Evolutionary conservation across 2,329 filamentous ascomycete species (phyloP), one percentile per base, ranked within the genome.

Genomic region (Ophiostoma quercus): DNA sequence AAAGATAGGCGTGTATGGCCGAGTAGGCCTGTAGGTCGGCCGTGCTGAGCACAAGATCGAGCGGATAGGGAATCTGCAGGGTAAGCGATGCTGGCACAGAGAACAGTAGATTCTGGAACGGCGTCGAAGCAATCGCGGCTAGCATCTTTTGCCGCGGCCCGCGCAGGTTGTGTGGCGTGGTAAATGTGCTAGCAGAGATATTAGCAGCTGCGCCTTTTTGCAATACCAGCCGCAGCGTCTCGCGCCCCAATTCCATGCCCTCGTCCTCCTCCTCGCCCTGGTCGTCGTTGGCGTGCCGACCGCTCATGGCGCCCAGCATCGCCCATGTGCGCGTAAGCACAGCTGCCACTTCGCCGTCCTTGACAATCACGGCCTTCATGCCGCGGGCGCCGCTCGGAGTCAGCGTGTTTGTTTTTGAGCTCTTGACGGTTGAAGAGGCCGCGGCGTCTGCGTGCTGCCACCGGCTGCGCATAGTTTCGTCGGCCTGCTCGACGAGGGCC

Each of bases 11-110:
- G 77, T 96, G 93, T 72, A 97, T 89, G n/a, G 85, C 84, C 0
- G 92, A 91, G 78, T 98, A 99, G 0, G 87, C 86, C 67, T 90
- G 85, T 12, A 96, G 80, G 75, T 98, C 94, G 0, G 88, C 83
- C 3, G 86, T 82, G 12, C 91, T 88, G 37, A 98, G 86, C 75
- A 98, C 96, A 39, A 99, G 85, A 76, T 98, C 94, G 5, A 98
- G 80, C 0, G 95, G 94, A 1, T 91, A 89, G 2, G 86, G 86
- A 9, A 96, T 87, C 54, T 89, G 87, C 73, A 97, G 83, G 0
- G 85, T 87, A 57, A 99, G 83, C 2, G 83, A 81, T 5, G 89
- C 90, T 0, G 93, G 88, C 0, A 89, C 87, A 1, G 92, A 93
- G 71, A 98, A 89, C 5, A 98, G 84, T 0, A 97, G 82, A 74